phyloP scores from a whole-genome alignment of 1,139 yeast species.

The Suhomyces ambrosiae region DNA sequence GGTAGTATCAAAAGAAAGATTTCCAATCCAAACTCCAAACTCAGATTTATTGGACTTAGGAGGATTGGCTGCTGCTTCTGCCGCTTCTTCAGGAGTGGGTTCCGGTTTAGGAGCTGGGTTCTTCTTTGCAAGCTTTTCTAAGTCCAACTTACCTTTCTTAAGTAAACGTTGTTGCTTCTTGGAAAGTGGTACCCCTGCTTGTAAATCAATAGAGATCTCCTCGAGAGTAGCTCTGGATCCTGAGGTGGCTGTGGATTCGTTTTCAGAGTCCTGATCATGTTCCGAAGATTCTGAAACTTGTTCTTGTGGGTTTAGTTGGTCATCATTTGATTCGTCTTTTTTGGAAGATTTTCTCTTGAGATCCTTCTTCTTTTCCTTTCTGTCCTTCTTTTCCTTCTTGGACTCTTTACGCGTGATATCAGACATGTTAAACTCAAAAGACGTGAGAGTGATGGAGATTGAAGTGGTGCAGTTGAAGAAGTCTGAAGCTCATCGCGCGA shows the following conservation, averaged over 20 bases:
- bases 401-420: slow-evolving; percentile 20
- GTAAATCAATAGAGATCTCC: slow-evolving; percentile 80
- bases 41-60: slow-evolving; percentile 45
- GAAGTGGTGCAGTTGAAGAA: no score
- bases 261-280: slow-evolving; percentile 1
- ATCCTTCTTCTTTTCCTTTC: slow-evolving; percentile 21
- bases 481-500: no score
- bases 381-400: slow-evolving; percentile 29
- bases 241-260: slow-evolving; percentile 6
- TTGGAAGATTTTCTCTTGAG: slow-evolving; percentile 16
- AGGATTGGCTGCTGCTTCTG: slow-evolving; percentile 26
- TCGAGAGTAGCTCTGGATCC: slow-evolving; percentile 24
- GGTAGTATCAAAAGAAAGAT: slow-evolving; percentile 81
- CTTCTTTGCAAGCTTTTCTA: slow-evolving; percentile 57
- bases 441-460: no score
- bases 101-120: slow-evolving; percentile 48
- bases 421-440: no score
- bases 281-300: slow-evolving; percentile 14
- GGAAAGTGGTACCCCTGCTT: slow-evolving; percentile 79
- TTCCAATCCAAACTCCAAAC: slow-evolving; percentile 93
- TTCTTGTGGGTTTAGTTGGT: slow-evolving; percentile 15
- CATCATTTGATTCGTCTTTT: slow-evolving; percentile 9
- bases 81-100: slow-evolving; percentile 30
- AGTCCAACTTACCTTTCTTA: slow-evolving; percentile 74
- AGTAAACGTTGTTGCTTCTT: slow-evolving; percentile 87